A percentile compares a stretch with the other conserved stretches of the same genome.
phyloP scores from a whole-genome alignment of 352 stramenopile species.

The Phytophthora fragariaefolia region DNA sequence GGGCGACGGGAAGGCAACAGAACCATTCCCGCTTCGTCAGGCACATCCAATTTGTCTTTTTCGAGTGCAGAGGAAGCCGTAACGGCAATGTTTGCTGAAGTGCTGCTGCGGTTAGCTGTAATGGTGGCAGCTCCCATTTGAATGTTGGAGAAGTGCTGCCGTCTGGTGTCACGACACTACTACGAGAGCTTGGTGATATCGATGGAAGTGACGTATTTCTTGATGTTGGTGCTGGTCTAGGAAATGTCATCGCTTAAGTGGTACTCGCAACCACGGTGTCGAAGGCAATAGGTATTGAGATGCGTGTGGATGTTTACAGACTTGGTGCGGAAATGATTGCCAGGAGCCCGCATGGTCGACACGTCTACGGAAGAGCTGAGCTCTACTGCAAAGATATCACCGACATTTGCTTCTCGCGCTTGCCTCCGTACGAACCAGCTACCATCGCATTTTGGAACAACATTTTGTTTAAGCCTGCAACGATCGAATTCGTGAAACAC shows the following conservation, averaged over 20 bases:
- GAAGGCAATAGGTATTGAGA: not conserved
- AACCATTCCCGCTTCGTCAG: too few relatives aligned
- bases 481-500: too few relatives aligned
- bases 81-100: not conserved
- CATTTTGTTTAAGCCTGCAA: not conserved
- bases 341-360: not conserved
- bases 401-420: too few relatives aligned
- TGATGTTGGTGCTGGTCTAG: slow-evolving; percentile 1
- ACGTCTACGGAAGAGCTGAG: too few relatives aligned
- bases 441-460: slow-evolving; percentile 16
- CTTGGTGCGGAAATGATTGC: not conserved
- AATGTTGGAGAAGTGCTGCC: slow-evolving; percentile 11
- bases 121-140: not conserved
- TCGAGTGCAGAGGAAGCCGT: not conserved
- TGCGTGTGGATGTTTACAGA: not conserved
- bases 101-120: not conserved
- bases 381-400: too few relatives aligned
- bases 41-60: not conserved
- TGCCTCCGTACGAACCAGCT: not conserved
- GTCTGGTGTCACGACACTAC: not conserved
- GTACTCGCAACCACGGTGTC: not conserved
- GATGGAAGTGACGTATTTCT: slow-evolving; percentile 1
- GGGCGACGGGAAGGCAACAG: too few relatives aligned
- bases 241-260: slow-evolving; percentile 4
- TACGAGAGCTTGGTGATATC: not conserved